Percentiles rank a stretch among this genome's conserved stretches.
Conservation (phyloP, 768 basidiomycete genomes). For the Tylopilus felleus region DNA sequence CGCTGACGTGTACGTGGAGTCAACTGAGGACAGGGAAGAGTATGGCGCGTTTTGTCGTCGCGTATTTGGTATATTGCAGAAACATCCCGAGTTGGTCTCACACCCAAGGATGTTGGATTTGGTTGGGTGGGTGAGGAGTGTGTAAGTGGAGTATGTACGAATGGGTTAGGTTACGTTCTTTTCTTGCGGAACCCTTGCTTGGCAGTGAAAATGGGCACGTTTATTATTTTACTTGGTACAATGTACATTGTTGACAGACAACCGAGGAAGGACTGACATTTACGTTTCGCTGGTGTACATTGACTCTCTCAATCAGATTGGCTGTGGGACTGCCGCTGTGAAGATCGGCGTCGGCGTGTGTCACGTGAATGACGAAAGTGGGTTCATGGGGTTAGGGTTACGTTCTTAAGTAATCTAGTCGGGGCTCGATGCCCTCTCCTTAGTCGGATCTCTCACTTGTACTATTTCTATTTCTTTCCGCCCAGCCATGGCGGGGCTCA, state of each 20-base stretch:
- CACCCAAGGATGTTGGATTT: conserved; percentile 33
- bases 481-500: conserved; percentile 53
- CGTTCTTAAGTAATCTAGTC: conserved; percentile 22
- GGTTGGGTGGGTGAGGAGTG: conserved; percentile 28
- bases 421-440: background rate
- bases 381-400: conserved; percentile 30
- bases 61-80: conserved; percentile 28
- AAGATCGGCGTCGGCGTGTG: no score
- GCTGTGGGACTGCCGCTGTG: no score
- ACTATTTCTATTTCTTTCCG: conserved; percentile 6
- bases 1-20: conserved; percentile 12
- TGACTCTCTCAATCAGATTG: no score
- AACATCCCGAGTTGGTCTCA: conserved; percentile 30
- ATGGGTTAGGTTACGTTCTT: conserved; percentile 27
- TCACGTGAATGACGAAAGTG: no score
- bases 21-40: conserved; percentile 18
- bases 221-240: no score
- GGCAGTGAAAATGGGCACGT: no score
- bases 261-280: no score
- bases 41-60: conserved; percentile 37
- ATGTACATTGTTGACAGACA: no score
- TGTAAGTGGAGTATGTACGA: background rate
- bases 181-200: no score
- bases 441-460: conserved; percentile 13
- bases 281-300: no score